Base-by-base conservation (phyloP, 2,329 filamentous ascomycete genomes). In the Ophiostoma australiae region DNA sequence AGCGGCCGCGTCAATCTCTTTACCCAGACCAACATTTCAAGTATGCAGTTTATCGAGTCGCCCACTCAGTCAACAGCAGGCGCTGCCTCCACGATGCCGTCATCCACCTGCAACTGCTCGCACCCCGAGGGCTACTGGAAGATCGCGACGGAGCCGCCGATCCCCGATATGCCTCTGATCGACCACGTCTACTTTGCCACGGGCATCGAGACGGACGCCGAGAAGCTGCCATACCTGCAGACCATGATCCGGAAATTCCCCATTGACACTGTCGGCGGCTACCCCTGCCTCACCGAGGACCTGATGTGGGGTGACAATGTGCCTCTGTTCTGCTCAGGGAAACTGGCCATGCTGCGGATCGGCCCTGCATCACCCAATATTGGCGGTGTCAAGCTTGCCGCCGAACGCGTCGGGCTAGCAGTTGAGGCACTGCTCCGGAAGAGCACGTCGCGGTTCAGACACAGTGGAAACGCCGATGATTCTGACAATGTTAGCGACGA, bases 111-210 rank as follows among this genome's bases (percentile, higher is more conserved):
- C 52, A 58, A 58, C 23, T 58, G 52, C 52, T 13, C 52, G 6
- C 7, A 58, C 23, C 52, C 52, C 10, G 52, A 58, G 11, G 72
- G 75, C n/a, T 69, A 70, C 3, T 84, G 82, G 79, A 74, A 76
- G 0, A 78, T 90, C 27, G 77, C 81, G 55, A 87, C 87, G 0
- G 80, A 84, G 3, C 87, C 89, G 0, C 79, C 83, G 0, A 81
- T 87, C 17, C n/a, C 52, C n/a, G 79, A 79, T 3, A 77, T 91
- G 13, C 88, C 89, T 0, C 78, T 80, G 0, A 84, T 89, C 67
- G 83, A 93, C 77, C 91, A 90, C 78, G 87, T 93, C 73, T 91
- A 91, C 79, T 92, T 90, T 76, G 91, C 91, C 17, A 94, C 91
- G 0, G 91, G 91, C 0, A 86, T 91, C 55, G 84, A 87, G 68